Evolutionary conservation across 140 eudicot species (phyloP).

Genomic region (Senecio squalidus): DNA sequence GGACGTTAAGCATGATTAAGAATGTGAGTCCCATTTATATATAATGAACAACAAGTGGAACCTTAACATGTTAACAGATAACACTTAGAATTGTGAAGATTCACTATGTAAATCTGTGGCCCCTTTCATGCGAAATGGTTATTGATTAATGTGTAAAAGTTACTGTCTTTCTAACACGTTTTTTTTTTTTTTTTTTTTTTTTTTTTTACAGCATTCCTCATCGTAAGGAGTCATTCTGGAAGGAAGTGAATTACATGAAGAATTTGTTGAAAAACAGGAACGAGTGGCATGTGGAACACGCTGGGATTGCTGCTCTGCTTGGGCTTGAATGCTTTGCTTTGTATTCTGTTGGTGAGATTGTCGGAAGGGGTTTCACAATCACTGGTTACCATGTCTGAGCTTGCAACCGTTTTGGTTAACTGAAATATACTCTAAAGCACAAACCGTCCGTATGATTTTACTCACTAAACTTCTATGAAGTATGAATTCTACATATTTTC

Average conservation of each 20-base stretch:
- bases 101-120: not conserved
- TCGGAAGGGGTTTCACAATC: conserved; percentile 26
- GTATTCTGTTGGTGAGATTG: conserved; percentile 19
- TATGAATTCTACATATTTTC: conserved; percentile 1
- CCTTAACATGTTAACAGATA: not conserved
- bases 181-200: not conserved
- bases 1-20: not conserved
- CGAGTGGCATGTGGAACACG: conserved; percentile 14
- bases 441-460: not conserved
- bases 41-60: not conserved
- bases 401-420: conserved; percentile 6
- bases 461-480: not conserved
- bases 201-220: conserved; percentile 15
- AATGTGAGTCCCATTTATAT: not conserved
- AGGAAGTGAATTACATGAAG: conserved; percentile 16
- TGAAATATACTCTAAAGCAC: not conserved
- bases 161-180: not conserved
- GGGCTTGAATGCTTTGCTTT: conserved; percentile 26
- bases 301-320: conserved; percentile 19
- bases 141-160: too few relatives aligned
- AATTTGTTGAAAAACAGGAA: conserved; percentile 8
- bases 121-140: not conserved
- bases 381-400: conserved; percentile 22
- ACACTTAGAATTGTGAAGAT: not conserved
- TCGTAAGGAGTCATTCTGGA: conserved; percentile 20